Base-by-base conservation (phyloP, 305 asterid genomes). In the Fraxinus velutina region DNA sequence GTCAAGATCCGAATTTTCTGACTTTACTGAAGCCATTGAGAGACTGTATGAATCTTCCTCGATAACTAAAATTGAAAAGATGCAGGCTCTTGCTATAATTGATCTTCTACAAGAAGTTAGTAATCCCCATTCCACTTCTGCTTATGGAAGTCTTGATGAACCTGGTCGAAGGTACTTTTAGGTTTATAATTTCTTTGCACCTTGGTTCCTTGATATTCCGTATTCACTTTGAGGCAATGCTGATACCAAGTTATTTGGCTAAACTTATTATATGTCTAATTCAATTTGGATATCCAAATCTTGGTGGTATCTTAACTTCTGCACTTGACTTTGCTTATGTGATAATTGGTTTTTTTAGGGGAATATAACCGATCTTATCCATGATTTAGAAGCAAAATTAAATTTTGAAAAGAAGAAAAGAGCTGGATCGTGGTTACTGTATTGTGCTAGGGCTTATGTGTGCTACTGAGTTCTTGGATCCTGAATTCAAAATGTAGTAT, bases 91-190 rank as follows among this genome's bases (percentile, higher is more conserved):
- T 83, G 92, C 98, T 66, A 88, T 95, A 75, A 83, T 91, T 82
- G 89, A 89, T 87, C 91, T 96, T 85, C 89, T 96, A 57, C 91
- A 89, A 87, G 99, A 96, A 87, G 91, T 94, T 79, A 89, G 91
- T 80, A 83, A 86, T 83, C 89, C 91, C 30, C 85, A 88, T 55
- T 83, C 89, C 62, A 81, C 84, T 79, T 96, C 98, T 86, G 94
- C 93, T 78, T 94, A 90, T 90, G 94, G 89, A 87, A 90, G 98
- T 85, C 98, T 96, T 84, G 99, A 96, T 89, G 99, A 92, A 81
- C 91, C 97, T 84, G 98, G 98, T 81, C 89, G 94, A 88, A 94
- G 97, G 99, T 93, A 90, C 39, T 78, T 76, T 70, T 75, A 70
- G 57, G 17, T 29, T 36, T 68, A 76, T 84, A 47, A 79, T 10